Percentiles rank a stretch among this genome's conserved stretches.
These are phyloP conservation scores for Ambispora gerdemannii DNA, from an alignment of 192 early-diverging fungal genomes.

Conservation along the genomic window DNA sequence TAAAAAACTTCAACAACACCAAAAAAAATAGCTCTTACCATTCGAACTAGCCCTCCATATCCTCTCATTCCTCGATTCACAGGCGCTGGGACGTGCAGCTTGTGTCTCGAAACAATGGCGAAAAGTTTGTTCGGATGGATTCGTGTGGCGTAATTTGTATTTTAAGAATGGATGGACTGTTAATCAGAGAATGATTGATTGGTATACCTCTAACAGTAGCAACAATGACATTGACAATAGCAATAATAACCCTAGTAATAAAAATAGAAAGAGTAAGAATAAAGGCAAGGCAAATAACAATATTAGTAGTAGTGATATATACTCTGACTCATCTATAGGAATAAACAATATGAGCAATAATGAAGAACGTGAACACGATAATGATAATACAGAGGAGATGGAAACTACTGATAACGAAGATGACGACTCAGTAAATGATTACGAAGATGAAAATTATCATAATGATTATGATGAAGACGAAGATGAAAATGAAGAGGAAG, in stretches of 20 bases:
- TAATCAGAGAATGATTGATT: slow-evolving; percentile 39
- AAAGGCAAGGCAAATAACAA: too few species aligned
- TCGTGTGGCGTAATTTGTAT: slow-evolving; percentile 60
- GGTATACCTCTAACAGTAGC: slow-evolving; percentile 39
- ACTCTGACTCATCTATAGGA: too few species aligned
- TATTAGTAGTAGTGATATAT: too few species aligned
- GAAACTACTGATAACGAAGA: slow-evolving; percentile 18
- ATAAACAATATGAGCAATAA: too few species aligned
- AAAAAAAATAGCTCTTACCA: slow-evolving; percentile 43
- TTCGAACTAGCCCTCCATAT: slow-evolving; percentile 55
- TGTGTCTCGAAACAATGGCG: slow-evolving; percentile 60
- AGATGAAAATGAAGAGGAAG: slow-evolving; percentile 38
- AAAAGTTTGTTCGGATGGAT: slow-evolving; percentile 56
- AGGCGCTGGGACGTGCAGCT: slow-evolving; percentile 44
- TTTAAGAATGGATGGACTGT: slow-evolving; percentile 41
- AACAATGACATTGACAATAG: too few species aligned
- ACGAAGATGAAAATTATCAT: slow-evolving; percentile 8
- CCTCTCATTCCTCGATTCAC: slow-evolving; percentile 48
- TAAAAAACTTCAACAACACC: slow-evolving; percentile 4
- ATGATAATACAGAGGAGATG: too few species aligned
- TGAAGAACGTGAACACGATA: too few species aligned
- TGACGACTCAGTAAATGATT: not conserved
- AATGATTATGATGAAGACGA: not conserved
- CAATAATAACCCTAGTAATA: too few species aligned
- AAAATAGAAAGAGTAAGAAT: too few species aligned